Conservation (phyloP, 305 asterid genomes). For the Caryopteris hybrid region DNA sequence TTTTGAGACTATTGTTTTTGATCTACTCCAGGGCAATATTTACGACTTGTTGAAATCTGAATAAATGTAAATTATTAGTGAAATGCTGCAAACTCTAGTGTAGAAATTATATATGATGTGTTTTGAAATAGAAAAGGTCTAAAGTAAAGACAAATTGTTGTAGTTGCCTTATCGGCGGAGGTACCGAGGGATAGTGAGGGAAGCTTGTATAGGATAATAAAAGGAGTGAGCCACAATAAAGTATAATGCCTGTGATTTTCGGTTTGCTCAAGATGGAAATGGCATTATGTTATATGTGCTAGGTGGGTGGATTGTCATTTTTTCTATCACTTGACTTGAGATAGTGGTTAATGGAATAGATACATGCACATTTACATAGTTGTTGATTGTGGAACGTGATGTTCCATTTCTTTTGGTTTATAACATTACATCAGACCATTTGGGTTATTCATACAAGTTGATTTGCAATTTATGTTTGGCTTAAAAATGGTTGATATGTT, state of each 20-base stretch:
- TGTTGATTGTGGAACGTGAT: not conserved
- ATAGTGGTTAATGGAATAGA: not conserved
- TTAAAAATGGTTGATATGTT: not conserved
- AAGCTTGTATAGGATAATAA: not conserved
- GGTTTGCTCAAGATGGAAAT: conserved; percentile 5
- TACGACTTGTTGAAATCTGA: not conserved
- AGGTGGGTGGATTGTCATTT: not conserved
- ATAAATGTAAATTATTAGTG: not conserved
- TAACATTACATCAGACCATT: not conserved
- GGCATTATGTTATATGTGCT: not conserved
- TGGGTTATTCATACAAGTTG: not conserved
- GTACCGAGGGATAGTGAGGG: not conserved
- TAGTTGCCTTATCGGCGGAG: not conserved
- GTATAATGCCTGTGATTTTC: not conserved
- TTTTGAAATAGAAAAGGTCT: not conserved
- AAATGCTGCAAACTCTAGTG: not conserved
- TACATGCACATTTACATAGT: not conserved
- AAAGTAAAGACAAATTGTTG: not conserved
- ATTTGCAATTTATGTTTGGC: not conserved
- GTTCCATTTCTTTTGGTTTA: not conserved
- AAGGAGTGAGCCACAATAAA: conserved; percentile 9
- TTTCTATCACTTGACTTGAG: not conserved
- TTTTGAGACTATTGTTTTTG: not conserved
- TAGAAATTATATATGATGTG: not conserved
- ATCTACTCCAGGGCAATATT: not conserved